Conservation (phyloP, 306 rosid species). For the Glycine latifolia region DNA sequence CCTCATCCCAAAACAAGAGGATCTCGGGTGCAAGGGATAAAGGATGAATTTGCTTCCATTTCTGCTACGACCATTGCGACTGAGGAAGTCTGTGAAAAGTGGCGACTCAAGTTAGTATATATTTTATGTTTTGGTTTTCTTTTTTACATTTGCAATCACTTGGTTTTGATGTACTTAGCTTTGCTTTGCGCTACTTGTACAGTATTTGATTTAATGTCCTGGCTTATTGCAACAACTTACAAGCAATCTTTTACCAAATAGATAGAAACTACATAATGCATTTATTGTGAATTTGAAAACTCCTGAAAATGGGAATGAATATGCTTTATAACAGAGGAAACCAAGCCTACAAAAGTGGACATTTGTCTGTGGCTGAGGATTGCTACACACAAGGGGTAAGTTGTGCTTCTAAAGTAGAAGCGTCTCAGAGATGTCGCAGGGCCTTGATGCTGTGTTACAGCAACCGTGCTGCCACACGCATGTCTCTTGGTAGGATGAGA, state of each 20-base stretch:
- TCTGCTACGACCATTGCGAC: not conserved
- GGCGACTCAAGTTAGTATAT: conserved; percentile 24
- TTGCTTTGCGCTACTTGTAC: not conserved
- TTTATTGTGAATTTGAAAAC: not conserved
- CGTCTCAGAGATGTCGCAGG: not conserved
- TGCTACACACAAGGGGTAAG: conserved; percentile 10
- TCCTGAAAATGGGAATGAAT: not conserved
- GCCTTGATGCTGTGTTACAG: conserved; percentile 34
- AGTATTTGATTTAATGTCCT: not conserved
- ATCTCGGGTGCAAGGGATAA: not conserved
- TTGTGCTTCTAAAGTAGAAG: not conserved
- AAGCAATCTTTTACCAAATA: not conserved
- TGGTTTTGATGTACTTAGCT: not conserved
- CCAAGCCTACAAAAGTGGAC: conserved; percentile 22
- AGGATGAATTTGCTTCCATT: not conserved
- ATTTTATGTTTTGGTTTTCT: not conserved
- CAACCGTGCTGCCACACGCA: conserved; percentile 32
- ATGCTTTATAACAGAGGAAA: conserved; percentile 23
- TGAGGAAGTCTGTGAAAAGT: conserved; percentile 8
- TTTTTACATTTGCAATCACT: not conserved
- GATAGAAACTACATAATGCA: not conserved
- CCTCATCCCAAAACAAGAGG: not conserved
- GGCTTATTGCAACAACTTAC: not conserved
- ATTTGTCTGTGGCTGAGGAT: conserved; percentile 25
- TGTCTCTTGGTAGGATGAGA: conserved; percentile 33